Conservation (phyloP, 2,329 filamentous ascomycete species). For the Domatiomyces globalis region DNA sequence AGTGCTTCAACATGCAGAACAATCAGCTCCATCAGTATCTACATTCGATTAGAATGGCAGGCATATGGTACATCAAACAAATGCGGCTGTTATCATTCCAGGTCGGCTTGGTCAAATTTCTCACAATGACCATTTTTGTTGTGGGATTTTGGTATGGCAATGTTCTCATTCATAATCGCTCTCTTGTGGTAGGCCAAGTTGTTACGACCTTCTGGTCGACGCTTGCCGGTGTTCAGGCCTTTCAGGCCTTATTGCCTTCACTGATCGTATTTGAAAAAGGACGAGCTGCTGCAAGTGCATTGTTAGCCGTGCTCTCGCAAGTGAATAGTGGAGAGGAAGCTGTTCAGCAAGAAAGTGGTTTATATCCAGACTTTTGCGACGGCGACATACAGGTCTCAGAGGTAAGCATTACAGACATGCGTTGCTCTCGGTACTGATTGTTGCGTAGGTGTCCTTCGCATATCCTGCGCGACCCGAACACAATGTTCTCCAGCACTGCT, state of each 20-base stretch:
- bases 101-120: slow-evolving; percentile 57
- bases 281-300: slow-evolving; percentile 52
- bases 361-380: slow-evolving; percentile 34
- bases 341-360: slow-evolving; percentile 19
- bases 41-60: slow-evolving; percentile 42
- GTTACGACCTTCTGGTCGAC: slow-evolving; percentile 77
- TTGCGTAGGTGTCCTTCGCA: slow-evolving; percentile 55
- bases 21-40: slow-evolving; percentile 56
- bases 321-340: slow-evolving; percentile 13
- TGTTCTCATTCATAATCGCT: slow-evolving; percentile 47
- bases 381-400: slow-evolving; percentile 58
- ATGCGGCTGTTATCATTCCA: slow-evolving; percentile 57
- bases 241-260: slow-evolving; percentile 62
- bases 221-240: slow-evolving; percentile 58
- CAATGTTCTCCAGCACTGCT: slow-evolving; percentile 45
- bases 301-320: slow-evolving; percentile 38
- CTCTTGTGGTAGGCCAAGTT: slow-evolving; percentile 49
- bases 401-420: slow-evolving; percentile 33
- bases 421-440: slow-evolving; percentile 5
- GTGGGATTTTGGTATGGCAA: slow-evolving; percentile 83
- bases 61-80: slow-evolving; percentile 51
- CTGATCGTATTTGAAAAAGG: slow-evolving; percentile 68
- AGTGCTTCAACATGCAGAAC: slow-evolving; percentile 64
- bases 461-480: slow-evolving; percentile 58
- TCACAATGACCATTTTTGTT: slow-evolving; percentile 66